Percentiles rank a stretch among this genome's conserved stretches.
Conservation (phyloP, 768 basidiomycete genomes). For the Lactarius evosmus region DNA sequence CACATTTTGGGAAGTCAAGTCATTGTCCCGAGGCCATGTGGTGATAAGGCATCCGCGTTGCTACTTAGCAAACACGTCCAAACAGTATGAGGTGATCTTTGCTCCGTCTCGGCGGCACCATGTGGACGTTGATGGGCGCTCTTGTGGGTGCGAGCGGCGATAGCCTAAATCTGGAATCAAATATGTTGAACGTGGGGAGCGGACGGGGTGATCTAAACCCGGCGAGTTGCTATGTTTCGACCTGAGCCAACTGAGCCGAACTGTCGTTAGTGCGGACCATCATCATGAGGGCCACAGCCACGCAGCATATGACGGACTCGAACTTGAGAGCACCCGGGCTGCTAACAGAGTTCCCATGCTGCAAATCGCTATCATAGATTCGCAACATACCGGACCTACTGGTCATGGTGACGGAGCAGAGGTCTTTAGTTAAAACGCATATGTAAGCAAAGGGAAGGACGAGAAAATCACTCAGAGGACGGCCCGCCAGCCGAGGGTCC, state of each 20-base stretch:
- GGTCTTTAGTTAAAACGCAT: slow-evolving; percentile 65
- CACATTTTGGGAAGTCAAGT: background rate
- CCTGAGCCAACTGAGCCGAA: too few species aligned
- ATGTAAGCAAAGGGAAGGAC: too few species aligned
- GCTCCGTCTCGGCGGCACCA: background rate
- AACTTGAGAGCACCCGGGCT: background rate
- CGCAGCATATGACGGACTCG: background rate
- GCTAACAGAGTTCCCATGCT: background rate
- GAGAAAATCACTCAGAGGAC: too few species aligned
- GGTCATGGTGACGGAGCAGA: slow-evolving; percentile 45
- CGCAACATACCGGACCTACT: slow-evolving; percentile 65
- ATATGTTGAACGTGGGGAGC: background rate
- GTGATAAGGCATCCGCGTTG: background rate
- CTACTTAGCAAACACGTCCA: background rate
- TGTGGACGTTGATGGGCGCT: background rate
- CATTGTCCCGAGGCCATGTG: background rate
- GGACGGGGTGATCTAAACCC: background rate
- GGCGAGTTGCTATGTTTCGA: background rate
- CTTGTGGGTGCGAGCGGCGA: background rate
- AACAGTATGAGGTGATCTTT: background rate
- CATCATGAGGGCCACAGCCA: background rate
- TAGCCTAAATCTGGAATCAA: background rate
- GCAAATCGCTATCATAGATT: slow-evolving; percentile 24
- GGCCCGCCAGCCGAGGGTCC: too few species aligned
- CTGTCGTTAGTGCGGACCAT: background rate